Evolutionary conservation across 345 rosid genomes (phyloP).

Genomic region (Stellera chamaejasme): DNA sequence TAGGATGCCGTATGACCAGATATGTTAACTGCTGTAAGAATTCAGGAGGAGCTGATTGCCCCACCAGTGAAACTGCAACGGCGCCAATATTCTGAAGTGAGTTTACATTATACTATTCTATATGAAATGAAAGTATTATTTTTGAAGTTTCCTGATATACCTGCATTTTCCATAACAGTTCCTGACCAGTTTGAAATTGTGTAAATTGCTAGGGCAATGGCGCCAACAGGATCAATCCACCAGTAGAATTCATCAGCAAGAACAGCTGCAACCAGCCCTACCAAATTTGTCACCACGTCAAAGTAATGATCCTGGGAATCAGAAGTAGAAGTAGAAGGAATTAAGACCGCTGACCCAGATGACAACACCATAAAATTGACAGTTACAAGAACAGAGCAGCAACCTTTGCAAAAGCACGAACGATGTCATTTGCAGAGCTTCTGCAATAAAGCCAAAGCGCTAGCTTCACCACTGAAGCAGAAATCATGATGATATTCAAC

Average conservation of each 20-base stretch:
- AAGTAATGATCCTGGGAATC: constrained; percentile 76
- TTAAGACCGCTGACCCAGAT: neutral
- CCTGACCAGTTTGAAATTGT: constrained; percentile 86
- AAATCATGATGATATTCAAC: constrained; percentile 70
- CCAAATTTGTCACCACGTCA: constrained; percentile 81
- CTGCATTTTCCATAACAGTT: constrained; percentile 89
- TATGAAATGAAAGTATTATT: too few species aligned
- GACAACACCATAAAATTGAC: neutral
- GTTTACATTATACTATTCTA: neutral
- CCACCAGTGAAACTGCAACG: constrained; percentile 67
- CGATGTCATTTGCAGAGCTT: constrained; percentile 65
- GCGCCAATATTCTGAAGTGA: neutral
- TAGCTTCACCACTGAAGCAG: constrained; percentile 70
- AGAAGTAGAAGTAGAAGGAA: neutral
- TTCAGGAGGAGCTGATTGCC: constrained; percentile 88
- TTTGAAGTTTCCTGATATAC: constrained; percentile 17
- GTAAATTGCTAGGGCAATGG: constrained; percentile 72
- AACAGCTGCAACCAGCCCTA: constrained; percentile 74
- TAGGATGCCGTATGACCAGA: constrained; percentile 60
- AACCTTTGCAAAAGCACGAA: constrained; percentile 93
- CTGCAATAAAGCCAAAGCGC: constrained; percentile 83
- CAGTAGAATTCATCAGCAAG: constrained; percentile 66
- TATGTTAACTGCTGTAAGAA: constrained; percentile 75
- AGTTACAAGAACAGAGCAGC: neutral
- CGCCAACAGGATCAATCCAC: constrained; percentile 96